A percentile compares a stretch with the other conserved stretches of the same genome.
Conservation (phyloP, 495 filamentous ascomycete genomes). For the Penicillium crystallinum region DNA sequence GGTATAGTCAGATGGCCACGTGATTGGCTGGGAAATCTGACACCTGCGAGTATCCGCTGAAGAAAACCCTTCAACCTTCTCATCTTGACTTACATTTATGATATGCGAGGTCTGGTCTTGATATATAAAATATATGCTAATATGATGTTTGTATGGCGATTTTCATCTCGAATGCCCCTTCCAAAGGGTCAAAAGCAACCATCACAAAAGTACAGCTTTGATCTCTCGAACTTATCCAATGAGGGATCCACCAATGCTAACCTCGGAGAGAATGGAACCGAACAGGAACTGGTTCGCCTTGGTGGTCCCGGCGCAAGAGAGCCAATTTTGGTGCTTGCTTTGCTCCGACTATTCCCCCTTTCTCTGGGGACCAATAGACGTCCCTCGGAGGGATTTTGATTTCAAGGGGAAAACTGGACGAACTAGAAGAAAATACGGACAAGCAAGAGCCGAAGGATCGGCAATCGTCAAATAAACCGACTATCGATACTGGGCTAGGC, state of each 20-base stretch:
- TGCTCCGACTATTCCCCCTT: background rate
- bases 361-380: background rate
- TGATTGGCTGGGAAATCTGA: background rate
- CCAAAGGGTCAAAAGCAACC: background rate
- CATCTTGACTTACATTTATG: no score
- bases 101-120: no score
- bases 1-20: no score
- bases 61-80: background rate
- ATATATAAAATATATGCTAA: no score
- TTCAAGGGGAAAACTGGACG: slow-evolving; percentile 9
- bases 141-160: no score
- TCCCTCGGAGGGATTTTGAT: background rate
- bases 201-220: background rate
- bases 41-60: background rate
- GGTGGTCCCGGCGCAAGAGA: background rate
- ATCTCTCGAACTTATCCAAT: background rate
- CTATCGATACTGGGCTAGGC: slow-evolving; percentile 11
- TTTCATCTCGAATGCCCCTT: background rate
- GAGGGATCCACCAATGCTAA: background rate
- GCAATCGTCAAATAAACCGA: slow-evolving; percentile 28
- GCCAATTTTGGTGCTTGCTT: no score
- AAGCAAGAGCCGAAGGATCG: slow-evolving; percentile 23
- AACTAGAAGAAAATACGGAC: slow-evolving; percentile 13
- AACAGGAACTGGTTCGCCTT: slow-evolving; percentile 3
- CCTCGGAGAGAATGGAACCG: background rate